Conservation (phyloP, 1,139 yeast genomes). For the Sugiyamaella xylanicola region DNA sequence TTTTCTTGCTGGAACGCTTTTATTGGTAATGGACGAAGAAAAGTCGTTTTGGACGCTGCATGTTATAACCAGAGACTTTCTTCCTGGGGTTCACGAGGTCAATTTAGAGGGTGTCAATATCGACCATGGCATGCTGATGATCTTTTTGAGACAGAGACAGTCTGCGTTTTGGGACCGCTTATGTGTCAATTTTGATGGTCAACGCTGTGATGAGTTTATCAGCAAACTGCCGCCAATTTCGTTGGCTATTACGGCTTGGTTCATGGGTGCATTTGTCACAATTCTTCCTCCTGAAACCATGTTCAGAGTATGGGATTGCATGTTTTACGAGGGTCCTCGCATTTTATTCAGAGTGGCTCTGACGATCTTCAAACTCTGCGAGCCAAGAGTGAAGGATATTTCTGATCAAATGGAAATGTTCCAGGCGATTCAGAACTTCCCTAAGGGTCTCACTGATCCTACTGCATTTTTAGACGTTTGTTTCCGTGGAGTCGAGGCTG, state of each 20-base stretch:
- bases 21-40: slow-evolving; percentile 86
- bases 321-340: slow-evolving; percentile 90
- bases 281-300: slow-evolving; percentile 85
- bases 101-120: slow-evolving; percentile 91
- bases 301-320: slow-evolving; percentile 88
- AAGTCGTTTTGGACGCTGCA: slow-evolving; percentile 94
- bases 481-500: slow-evolving; percentile 70
- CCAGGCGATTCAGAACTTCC: slow-evolving; percentile 81
- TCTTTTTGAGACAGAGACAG: slow-evolving; percentile 78
- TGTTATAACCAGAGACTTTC: slow-evolving; percentile 76
- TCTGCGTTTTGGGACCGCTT: slow-evolving; percentile 76
- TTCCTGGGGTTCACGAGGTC: slow-evolving; percentile 91
- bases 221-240: slow-evolving; percentile 85
- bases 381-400: slow-evolving; percentile 56
- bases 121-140: slow-evolving; percentile 92
- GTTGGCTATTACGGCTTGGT: slow-evolving; percentile 94
- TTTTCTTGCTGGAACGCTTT: slow-evolving; percentile 81
- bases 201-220: slow-evolving; percentile 62
- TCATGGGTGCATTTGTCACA: slow-evolving; percentile 92
- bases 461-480: slow-evolving; percentile 69
- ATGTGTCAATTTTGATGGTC: slow-evolving; percentile 45
- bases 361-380: slow-evolving; percentile 77
- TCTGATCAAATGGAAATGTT: slow-evolving; percentile 80
- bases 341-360: slow-evolving; percentile 80
- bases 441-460: slow-evolving; percentile 73